These are phyloP conservation scores for Pythium coloratum DNA, from an alignment of 352 stramenopile genomes.

Conservation along the genomic window DNA sequence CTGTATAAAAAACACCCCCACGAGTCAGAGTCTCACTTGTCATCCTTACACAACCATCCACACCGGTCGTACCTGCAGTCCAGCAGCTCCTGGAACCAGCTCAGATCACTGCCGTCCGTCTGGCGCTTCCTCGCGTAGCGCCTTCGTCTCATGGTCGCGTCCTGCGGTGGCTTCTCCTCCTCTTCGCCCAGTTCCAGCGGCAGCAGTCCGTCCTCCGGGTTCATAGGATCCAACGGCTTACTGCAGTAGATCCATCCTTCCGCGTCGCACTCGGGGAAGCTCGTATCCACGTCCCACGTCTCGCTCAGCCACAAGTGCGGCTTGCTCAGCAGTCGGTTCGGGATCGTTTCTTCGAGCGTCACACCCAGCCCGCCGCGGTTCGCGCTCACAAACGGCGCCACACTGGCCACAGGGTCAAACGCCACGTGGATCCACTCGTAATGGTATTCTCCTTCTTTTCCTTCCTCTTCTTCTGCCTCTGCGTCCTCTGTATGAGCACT, in stretches of 20 bases:
- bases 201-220: constrained; percentile 13
- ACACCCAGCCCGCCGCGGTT: constrained; percentile 63
- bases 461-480: background rate
- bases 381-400: constrained; percentile 58
- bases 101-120: constrained; percentile 72
- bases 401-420: constrained; percentile 42
- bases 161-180: constrained; percentile 15
- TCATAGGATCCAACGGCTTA: background rate
- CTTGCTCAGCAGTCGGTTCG: constrained; percentile 64
- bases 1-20: constrained; percentile 18
- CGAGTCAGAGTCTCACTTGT: constrained; percentile 9
- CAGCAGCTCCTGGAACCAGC: constrained; percentile 83
- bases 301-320: constrained; percentile 65
- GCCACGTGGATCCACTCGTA: constrained; percentile 34
- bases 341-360: constrained; percentile 61
- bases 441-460: background rate
- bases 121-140: constrained; percentile 61
- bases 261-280: constrained; percentile 49
- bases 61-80: constrained; percentile 56
- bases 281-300: constrained; percentile 60
- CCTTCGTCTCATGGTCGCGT: constrained; percentile 45
- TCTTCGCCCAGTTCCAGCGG: constrained; percentile 8
- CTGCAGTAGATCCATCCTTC: constrained; percentile 74
- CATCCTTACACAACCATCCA: background rate
- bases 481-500: background rate